Evolutionary conservation across 345 rosid genomes (phyloP).

Genomic region (Linum usitatissimum): DNA sequence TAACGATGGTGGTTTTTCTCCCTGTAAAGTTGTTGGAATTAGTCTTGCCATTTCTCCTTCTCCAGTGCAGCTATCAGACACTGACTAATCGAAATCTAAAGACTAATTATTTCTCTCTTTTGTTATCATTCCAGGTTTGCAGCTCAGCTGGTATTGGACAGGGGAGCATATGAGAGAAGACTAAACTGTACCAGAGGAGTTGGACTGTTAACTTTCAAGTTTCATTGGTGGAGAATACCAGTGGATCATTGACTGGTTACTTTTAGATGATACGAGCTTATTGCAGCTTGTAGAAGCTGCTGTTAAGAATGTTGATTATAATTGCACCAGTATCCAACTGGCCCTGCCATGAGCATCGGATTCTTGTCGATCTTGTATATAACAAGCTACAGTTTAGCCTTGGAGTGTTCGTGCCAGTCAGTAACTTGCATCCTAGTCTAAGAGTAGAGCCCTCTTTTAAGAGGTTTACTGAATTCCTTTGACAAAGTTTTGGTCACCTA

Average conservation of each 20-base stretch:
- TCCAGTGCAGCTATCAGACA: background rate
- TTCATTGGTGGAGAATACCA: conserved; percentile 7
- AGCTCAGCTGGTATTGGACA: conserved; percentile 20
- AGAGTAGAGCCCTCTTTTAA: conserved; percentile 40
- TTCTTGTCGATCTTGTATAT: conserved; percentile 33
- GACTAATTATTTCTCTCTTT: background rate
- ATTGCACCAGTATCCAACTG: conserved; percentile 35
- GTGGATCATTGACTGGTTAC: conserved; percentile 14
- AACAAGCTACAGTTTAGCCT: conserved; percentile 58
- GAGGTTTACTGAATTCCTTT: conserved; percentile 51
- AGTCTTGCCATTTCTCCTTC: background rate
- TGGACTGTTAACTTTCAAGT: conserved; percentile 2
- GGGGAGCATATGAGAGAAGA: conserved; percentile 13
- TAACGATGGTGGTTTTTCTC: background rate
- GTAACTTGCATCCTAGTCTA: conserved; percentile 26
- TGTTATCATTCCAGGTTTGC: conserved; percentile 11
- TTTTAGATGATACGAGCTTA: conserved; percentile 40
- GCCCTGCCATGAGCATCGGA: conserved; percentile 41
- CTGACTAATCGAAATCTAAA: background rate
- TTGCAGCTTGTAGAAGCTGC: conserved; percentile 83
- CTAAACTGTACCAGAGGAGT: conserved; percentile 1
- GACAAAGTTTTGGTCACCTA: conserved; percentile 40
- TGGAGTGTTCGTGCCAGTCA: conserved; percentile 30
- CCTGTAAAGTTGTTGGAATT: background rate
- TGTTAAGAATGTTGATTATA: conserved; percentile 57